A percentile compares a stretch with the other conserved stretches of the same genome.
phyloP scores from a whole-genome alignment of 345 rosid species.

The Leavenworthia alabamica region DNA sequence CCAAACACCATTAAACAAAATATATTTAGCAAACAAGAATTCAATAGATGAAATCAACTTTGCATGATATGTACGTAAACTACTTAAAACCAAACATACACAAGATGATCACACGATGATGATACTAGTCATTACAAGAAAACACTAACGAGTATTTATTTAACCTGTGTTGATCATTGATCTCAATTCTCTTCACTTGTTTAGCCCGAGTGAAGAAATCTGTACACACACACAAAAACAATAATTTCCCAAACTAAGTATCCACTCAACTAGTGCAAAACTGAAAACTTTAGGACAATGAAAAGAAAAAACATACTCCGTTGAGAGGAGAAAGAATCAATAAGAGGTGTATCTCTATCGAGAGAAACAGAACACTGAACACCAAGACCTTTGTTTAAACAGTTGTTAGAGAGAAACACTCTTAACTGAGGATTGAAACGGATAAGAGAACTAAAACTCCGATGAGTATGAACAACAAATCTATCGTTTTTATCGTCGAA shows the following conservation, averaged over 20 bases:
- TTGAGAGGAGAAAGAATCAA: constrained; percentile 26
- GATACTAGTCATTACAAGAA: constrained; percentile 2
- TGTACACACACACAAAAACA: constrained; percentile 16
- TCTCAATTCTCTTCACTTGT: constrained; percentile 58
- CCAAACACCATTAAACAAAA: no score
- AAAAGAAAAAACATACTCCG: constrained; percentile 38
- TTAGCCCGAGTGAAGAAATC: constrained; percentile 72
- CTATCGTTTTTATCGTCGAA: constrained; percentile 14
- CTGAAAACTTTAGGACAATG: not conserved
- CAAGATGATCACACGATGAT: not conserved
- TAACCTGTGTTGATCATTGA: constrained; percentile 81
- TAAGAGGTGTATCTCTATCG: constrained; percentile 8
- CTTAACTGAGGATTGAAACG: constrained; percentile 23
- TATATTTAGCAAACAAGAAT: not conserved
- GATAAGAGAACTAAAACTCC: constrained; percentile 22
- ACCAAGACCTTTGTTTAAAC: constrained; percentile 12
- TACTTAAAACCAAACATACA: not conserved
- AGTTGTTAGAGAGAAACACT: constrained; percentile 14
- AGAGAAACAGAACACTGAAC: constrained; percentile 38
- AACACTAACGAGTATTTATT: constrained; percentile 9
- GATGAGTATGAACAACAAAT: constrained; percentile 16
- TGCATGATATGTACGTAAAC: not conserved
- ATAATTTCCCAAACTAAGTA: not conserved
- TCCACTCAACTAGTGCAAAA: not conserved
- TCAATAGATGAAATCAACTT: not conserved